A percentile compares a stretch with the other conserved stretches of the same genome.
phyloP scores from a whole-genome alignment of 169 alveolate species.

The Blepharisma undulans region DNA sequence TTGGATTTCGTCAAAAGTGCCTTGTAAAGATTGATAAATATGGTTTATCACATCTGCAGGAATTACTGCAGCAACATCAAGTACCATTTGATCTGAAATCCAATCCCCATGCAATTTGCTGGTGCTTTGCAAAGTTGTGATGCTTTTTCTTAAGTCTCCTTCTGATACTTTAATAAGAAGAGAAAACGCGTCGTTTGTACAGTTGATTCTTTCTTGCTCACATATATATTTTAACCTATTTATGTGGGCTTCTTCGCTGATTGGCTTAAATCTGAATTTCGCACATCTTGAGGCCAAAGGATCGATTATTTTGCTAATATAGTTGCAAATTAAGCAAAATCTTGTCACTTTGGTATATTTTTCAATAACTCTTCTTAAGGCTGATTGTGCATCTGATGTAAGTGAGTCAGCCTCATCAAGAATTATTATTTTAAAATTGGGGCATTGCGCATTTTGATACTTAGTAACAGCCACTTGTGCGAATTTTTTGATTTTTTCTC shows the following conservation, averaged over 20 bases:
- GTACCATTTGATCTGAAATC: slow-evolving; percentile 54
- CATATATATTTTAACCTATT: slow-evolving; percentile 89
- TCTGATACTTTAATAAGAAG: slow-evolving; percentile 87
- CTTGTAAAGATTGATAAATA: not conserved
- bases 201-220: slow-evolving; percentile 71
- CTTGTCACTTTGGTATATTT: slow-evolving; percentile 94
- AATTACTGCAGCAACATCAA: slow-evolving; percentile 79
- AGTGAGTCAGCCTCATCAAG: slow-evolving; percentile 99
- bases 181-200: slow-evolving; percentile 76
- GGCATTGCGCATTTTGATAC: slow-evolving; percentile 72
- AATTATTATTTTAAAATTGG: slow-evolving; percentile 93
- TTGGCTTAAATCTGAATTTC: slow-evolving; percentile 94
- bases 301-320: slow-evolving; percentile 94
- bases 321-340: slow-evolving; percentile 98
- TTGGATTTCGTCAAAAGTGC: slow-evolving; percentile 30
- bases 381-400: slow-evolving; percentile 99
- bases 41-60: slow-evolving; percentile 65
- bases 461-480: slow-evolving; percentile 92
- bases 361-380: slow-evolving; percentile 97
- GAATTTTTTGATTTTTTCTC: slow-evolving; percentile 96
- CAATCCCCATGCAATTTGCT: slow-evolving; percentile 76
- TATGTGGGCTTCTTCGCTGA: slow-evolving; percentile 89
- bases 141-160: slow-evolving; percentile 95
- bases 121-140: slow-evolving; percentile 91
- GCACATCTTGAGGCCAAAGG: slow-evolving; percentile 96